Conservation (phyloP, 768 basidiomycete species). For the Kwoniella bestiolae region DNA sequence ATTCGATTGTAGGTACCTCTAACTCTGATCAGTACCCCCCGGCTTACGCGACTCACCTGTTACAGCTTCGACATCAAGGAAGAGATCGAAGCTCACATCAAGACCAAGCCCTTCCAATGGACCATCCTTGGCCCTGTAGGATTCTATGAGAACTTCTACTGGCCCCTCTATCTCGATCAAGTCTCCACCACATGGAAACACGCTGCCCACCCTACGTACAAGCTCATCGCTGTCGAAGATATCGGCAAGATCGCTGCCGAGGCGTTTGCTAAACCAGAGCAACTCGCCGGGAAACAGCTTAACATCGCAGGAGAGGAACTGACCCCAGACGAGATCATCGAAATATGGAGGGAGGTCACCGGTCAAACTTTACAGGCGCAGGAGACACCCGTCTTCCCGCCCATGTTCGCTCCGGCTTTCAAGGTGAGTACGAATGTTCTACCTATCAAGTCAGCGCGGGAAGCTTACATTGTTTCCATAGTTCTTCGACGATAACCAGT, state of each 20-base stretch:
- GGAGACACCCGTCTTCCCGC: slow-evolving; percentile 12
- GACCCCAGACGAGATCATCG: slow-evolving; percentile 18
- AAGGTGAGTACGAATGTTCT: slow-evolving; percentile 7
- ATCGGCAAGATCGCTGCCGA: slow-evolving; percentile 23
- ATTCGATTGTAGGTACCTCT: slow-evolving; percentile 16
- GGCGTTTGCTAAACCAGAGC: slow-evolving; percentile 18
- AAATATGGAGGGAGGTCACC: slow-evolving; percentile 17
- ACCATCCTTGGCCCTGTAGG: slow-evolving; percentile 26
- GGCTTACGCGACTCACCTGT: background rate
- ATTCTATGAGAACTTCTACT: slow-evolving; percentile 25
- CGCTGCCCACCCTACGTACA: slow-evolving; percentile 7
- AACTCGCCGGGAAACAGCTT: slow-evolving; percentile 10
- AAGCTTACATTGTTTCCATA: background rate
- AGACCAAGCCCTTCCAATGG: slow-evolving; percentile 9
- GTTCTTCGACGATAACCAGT: slow-evolving; percentile 19
- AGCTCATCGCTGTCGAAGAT: slow-evolving; percentile 19
- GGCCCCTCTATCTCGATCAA: slow-evolving; percentile 13
- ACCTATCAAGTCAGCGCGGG: background rate
- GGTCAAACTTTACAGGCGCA: slow-evolving; percentile 14
- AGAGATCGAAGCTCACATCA: slow-evolving; percentile 10
- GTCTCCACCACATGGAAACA: slow-evolving; percentile 21
- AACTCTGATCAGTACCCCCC: background rate
- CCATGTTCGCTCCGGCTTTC: slow-evolving; percentile 6
- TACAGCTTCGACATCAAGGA: slow-evolving; percentile 23
- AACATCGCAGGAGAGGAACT: slow-evolving; percentile 21